These are phyloP conservation scores for Ciborinia camelliae DNA, from an alignment of 2,329 filamentous ascomycete species.

Conservation along the genomic window DNA sequence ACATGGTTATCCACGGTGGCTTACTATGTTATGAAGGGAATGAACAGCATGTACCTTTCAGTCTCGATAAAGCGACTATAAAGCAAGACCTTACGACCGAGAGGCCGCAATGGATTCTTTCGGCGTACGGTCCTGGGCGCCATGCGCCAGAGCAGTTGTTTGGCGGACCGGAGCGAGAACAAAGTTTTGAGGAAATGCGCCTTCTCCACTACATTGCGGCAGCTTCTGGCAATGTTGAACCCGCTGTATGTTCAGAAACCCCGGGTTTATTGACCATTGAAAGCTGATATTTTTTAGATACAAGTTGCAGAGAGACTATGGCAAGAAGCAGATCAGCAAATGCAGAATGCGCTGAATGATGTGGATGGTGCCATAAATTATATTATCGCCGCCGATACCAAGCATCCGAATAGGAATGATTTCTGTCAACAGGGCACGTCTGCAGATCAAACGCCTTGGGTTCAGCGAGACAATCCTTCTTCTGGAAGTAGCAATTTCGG, in stretches of 20 bases:
- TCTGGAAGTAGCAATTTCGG: constrained; percentile 19
- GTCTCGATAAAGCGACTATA: constrained; percentile 49
- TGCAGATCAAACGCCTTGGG: constrained; percentile 29
- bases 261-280: background rate
- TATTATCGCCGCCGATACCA: constrained; percentile 60
- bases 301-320: constrained; percentile 60
- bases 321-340: constrained; percentile 65
- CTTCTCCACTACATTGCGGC: constrained; percentile 69
- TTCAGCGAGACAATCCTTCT: constrained; percentile 37
- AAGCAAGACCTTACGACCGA: constrained; percentile 66
- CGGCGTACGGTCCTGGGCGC: constrained; percentile 75
- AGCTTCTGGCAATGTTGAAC: constrained; percentile 56
- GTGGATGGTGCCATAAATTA: constrained; percentile 70
- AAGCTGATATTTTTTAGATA: constrained; percentile 44
- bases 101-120: constrained; percentile 79
- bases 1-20: background rate
- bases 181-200: constrained; percentile 84
- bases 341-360: constrained; percentile 66
- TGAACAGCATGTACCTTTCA: constrained; percentile 28
- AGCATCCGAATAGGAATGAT: constrained; percentile 73
- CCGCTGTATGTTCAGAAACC: constrained; percentile 37
- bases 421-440: constrained; percentile 46
- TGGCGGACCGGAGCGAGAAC: constrained; percentile 73
- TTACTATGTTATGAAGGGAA: constrained; percentile 9
- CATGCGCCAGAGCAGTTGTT: constrained; percentile 80